Evolutionary conservation across 495 filamentous ascomycete genomes (phyloP).

Genomic region (Podospora sp.): DNA sequence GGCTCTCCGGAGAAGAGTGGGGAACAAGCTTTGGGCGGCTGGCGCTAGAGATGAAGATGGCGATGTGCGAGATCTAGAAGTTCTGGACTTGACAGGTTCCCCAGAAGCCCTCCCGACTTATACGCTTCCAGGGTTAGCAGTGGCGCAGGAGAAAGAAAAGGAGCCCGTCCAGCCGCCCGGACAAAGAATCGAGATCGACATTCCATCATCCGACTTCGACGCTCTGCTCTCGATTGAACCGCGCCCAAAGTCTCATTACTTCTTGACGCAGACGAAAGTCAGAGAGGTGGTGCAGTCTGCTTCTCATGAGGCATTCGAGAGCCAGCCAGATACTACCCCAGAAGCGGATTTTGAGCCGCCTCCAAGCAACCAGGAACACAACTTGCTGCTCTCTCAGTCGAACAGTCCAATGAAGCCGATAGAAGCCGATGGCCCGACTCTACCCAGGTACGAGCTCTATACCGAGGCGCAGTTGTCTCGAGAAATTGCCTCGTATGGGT

Average conservation of each 20-base stretch:
- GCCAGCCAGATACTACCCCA: background rate
- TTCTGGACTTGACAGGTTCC: conserved; percentile 59
- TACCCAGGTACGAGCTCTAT: conserved; percentile 64
- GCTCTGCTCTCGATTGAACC: background rate
- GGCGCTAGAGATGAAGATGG: conserved; percentile 66
- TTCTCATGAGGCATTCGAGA: background rate
- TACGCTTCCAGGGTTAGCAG: conserved; percentile 6
- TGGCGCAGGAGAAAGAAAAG: too few relatives aligned
- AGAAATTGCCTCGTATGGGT: conserved; percentile 66
- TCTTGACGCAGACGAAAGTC: conserved; percentile 14
- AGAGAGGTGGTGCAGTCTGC: background rate
- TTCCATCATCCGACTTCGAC: conserved; percentile 27
- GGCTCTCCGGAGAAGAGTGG: conserved; percentile 20
- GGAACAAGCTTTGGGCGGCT: conserved; percentile 63
- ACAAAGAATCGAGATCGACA: conserved; percentile 15
- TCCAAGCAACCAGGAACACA: conserved; percentile 39
- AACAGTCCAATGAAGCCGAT: conserved; percentile 13
- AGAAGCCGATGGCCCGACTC: conserved; percentile 23
- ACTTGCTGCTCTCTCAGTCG: conserved; percentile 27
- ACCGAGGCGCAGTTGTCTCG: conserved; percentile 65
- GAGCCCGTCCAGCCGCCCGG: background rate
- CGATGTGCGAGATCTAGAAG: conserved; percentile 59
- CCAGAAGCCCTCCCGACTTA: conserved; percentile 23
- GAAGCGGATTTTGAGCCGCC: conserved; percentile 34
- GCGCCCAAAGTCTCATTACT: conserved; percentile 17